Evolutionary conservation across 2,329 filamentous ascomycete genomes (phyloP), one percentile per base, ranked within the genome.

Genomic region (Pestalotiopsis sp.): DNA sequence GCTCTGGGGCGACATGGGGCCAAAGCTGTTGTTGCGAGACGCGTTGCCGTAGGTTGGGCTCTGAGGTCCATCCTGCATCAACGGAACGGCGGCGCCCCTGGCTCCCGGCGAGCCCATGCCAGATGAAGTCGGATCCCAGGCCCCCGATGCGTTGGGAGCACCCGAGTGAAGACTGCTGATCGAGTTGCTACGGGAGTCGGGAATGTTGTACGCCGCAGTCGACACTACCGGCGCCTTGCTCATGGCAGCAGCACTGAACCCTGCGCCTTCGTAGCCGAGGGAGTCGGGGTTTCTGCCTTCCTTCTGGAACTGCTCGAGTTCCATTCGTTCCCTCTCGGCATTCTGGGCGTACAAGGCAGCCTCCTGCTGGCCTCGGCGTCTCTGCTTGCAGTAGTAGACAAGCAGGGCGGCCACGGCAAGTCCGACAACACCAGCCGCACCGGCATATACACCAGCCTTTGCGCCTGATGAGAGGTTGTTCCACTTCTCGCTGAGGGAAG

Each of bases 351-450:
- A 85, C 9, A 81, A 68, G 49, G 80, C 80, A 49, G 87, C 86
- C 75, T 91, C 88, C 25, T 74, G 75, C 23, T 82, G 81, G 13
- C 89, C 89, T 0, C 79, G 79, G 57, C 84, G 82, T 49, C 88
- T 84, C 76, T 90, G 87, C 57, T 82, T 82, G 74, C 88, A 79
- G 78, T 85, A 89, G 80, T 86, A 88, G 75, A 87, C 85, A 23
- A 84, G 75, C 6, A 84, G 79, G 0, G 79, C 74, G 23, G 77
- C 70, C 58, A 78, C 72, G 6, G 70, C 68, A 0, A 79, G 45
- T 11, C 73, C 77, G n/a, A 77, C 86, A 0, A 83, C 82, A 41
- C 79, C 82, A n/a, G 79, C 84, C 2, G 80, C 82, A 13, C 80
- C 80, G 2, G 82, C 84, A 71, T 88, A 90, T 59, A 91, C 78